Evolutionary conservation across 148 eudicot genomes (phyloP), one percentile per base, ranked within the genome.

Genomic region (Bassia scoparia): DNA sequence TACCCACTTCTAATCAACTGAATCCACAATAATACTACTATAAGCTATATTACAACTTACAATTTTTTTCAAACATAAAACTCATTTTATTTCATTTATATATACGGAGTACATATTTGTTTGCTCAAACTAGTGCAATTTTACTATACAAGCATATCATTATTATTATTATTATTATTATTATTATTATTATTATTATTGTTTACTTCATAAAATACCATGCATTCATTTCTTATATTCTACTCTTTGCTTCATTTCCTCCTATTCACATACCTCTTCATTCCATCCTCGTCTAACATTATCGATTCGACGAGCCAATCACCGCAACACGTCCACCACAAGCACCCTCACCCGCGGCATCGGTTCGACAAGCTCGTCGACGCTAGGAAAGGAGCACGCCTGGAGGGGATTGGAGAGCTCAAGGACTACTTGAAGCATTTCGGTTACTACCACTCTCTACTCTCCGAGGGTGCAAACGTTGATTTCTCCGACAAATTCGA

Each of bases 401-500:
- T 83, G 53, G 60, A 52, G 37, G 86, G 87, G 52, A 81, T 87
- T 1, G 68, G 81, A 0, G 79, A 83, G n/a, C 81, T 87, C 67
- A 89, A 89, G 69, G 76, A 68, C 12, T 89, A 87, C 77, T 77
- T 89, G 21, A 80, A 83, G 15, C 81, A 62, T 16, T 89, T 89
- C 33, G 91, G 95, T 3, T 89, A 89, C 69, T 78, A 87, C 4
- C 71, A 71, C 27, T 33, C 38, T 44, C 5, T 56, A 30, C 12
- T 23, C 27, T 2, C 58, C 10, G 74, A 46, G 27, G 35, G 26
- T 6, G 3, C n/a, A 14, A 15, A 62, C 12, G 30, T 35, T 1
- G 77, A 77, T 5, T 82, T 81, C 72, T 76, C 84, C 30, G 84
- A 91, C 46, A 9, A 67, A 20, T 89, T 89, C 18, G 89, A 86